A percentile compares a stretch with the other conserved stretches of the same genome.
Conservation (phyloP, 805 yeast species). For the Wickerhamomyces kurtzmanii region DNA sequence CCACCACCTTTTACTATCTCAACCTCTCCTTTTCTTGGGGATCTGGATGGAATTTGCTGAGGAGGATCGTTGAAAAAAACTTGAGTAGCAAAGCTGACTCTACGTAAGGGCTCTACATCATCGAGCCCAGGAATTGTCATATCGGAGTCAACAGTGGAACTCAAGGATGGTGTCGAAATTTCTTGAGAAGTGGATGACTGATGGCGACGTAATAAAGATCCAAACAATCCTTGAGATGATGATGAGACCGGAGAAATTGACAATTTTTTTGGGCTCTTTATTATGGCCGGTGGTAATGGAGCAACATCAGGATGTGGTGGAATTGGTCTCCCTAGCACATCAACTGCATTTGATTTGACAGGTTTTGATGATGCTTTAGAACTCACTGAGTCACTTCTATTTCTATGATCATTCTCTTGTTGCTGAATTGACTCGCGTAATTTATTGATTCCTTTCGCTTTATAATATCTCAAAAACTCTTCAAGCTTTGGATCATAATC, state of each 20-base stretch:
- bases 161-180: constrained; percentile 3
- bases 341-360: constrained; percentile 20
- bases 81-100: constrained; percentile 72
- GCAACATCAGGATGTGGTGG: constrained; percentile 43
- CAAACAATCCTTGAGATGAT: constrained; percentile 4
- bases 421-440: constrained; percentile 9
- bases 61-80: constrained; percentile 79
- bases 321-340: constrained; percentile 32
- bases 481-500: constrained; percentile 35
- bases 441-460: constrained; percentile 14
- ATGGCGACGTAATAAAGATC: constrained; percentile 6
- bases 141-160: constrained; percentile 5
- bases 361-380: constrained; percentile 12
- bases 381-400: background rate
- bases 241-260: constrained; percentile 1
- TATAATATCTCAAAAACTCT: constrained; percentile 32
- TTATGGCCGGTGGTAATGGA: constrained; percentile 38
- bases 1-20: constrained; percentile 47
- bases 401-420: too few relatives aligned
- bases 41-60: constrained; percentile 77
- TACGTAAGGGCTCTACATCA: constrained; percentile 32
- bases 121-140: constrained; percentile 30
- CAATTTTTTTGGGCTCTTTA: constrained; percentile 7
- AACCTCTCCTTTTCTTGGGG: constrained; percentile 78
- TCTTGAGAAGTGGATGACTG: constrained; percentile 1